Conservation (phyloP, 306 rosid genomes). For the Leucaena leucocephala region DNA sequence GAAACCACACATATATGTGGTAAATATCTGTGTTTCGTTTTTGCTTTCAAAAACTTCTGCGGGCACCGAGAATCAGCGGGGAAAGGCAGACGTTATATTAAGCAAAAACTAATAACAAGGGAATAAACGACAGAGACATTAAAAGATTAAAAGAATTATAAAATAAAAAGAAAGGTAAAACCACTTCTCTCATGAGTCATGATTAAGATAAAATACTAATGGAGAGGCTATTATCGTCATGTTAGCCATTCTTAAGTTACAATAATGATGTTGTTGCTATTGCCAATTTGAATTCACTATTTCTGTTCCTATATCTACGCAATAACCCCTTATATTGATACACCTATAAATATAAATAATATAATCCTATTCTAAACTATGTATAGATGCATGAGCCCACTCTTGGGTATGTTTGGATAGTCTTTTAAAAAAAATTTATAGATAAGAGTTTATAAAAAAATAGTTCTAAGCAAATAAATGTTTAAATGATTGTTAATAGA, state of each 20-base stretch:
- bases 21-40: neutral
- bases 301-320: neutral
- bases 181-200: slow-evolving; percentile 4
- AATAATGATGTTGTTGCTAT: slow-evolving; percentile 28
- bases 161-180: neutral
- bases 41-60: neutral
- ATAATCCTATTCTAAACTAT: too few species aligned
- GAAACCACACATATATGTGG: neutral
- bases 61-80: neutral
- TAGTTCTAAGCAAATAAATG: too few species aligned
- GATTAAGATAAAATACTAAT: neutral
- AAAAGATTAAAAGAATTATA: neutral
- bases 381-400: too few species aligned
- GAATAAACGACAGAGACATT: neutral
- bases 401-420: too few species aligned
- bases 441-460: too few species aligned
- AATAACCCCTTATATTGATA: neutral
- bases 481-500: too few species aligned
- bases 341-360: neutral
- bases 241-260: slow-evolving; percentile 10
- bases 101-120: too few species aligned
- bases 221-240: neutral
- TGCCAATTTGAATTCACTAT: slow-evolving; percentile 32
- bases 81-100: too few species aligned
- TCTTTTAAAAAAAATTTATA: too few species aligned